Evolutionary conservation across 371 early-diverging fungal genomes (phyloP), one percentile per base, ranked within the genome.

Genomic region (Rhizopus sp.): DNA sequence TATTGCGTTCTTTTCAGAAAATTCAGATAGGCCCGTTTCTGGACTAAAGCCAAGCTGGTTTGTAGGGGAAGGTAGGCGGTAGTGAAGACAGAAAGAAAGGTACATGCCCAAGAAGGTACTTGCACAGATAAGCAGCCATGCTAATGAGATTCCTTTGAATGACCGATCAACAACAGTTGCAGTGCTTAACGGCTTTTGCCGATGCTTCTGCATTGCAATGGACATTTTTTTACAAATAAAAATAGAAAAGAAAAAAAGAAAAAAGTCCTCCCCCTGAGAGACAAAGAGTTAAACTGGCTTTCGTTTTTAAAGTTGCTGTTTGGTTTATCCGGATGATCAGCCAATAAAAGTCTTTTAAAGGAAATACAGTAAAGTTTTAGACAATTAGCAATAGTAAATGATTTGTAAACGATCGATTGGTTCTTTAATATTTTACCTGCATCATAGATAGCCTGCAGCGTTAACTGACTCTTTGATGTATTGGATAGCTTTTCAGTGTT

Each of bases 1-100:
- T 35, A 80, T 70, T 9, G 81, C 84, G 53, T 81, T 84, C 39
- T 68, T 64, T 55, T 86, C 87, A 13, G 85, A 86, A 53, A 86
- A 86, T 47, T 69, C 76, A 8, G 63, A 47, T 30, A 63, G 38
- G 1, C 80, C 73, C 10, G 78, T 76, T 0, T 46, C 33, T 1
- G 73, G 68, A 46, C 71, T 60, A 16, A 63, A 59, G 57, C 80
- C 62, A 55, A 61, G 50, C 50, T 73, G 75, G 7, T 62, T 54
- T 47, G 75, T 53, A 50, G 84, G 72, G 56, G 38, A 39, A 52
- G 82, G 77, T 44, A 82, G 48, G 31, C 65, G 56, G 67, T 78
- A 70, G 59, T 67, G 70, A 55, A 80, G 63, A 17, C 68, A 61
- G 42, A 55, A 70, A 16, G 72, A 64, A 38, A 74, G 16, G 3